Base-by-base conservation (phyloP, 176 grass and related monocot species). In the Phoenix roebelenii region DNA sequence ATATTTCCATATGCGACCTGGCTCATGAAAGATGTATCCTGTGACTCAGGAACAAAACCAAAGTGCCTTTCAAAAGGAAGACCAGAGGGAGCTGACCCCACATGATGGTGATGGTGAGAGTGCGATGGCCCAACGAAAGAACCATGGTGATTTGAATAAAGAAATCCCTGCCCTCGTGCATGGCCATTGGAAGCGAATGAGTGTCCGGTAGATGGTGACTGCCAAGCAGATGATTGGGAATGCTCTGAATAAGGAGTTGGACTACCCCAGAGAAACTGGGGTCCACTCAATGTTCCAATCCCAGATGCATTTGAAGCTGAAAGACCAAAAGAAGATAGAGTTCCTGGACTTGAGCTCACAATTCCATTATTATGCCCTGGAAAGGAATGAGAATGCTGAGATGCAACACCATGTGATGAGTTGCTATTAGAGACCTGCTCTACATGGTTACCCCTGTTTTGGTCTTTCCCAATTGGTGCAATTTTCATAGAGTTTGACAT, bases 181-280 rank as follows among this genome's bases (percentile, higher is more conserved):
- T 44, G 66, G 60, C 39, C 79, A 77, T 72, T 90, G 25, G 77
- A 78, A 61, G 69, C 52, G 10, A 90, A 69, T 68, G 66, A 56
- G 77, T 32, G 74, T 0, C 83, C 80, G 19, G 58, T 69, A 60
- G 69, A 53, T 18, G 66, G 88, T 58, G 94, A 70, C 14, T 63
- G 82, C 94, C 85, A 89, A 59, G 78, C 63, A 58, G 80, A 79
- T 54, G 88, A 81, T 44, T 89, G 85, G 16, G 80, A 80, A 76
- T 75, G 81, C 25, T 98, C 94, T 16, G 70, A 77, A 69, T 92
- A 89, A n/a, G 76, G 76, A 73, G 80, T 93, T 28, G 77, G 82
- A 76, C 88, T 99, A 17, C 88, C 94, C 94, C 94, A 99, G 6
- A 99, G 79, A 89, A 99, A 99, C 25, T 99, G 88, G 0, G 82